phyloP scores from a whole-genome alignment of 148 eudicot genomes.

The Cornus controversa region DNA sequence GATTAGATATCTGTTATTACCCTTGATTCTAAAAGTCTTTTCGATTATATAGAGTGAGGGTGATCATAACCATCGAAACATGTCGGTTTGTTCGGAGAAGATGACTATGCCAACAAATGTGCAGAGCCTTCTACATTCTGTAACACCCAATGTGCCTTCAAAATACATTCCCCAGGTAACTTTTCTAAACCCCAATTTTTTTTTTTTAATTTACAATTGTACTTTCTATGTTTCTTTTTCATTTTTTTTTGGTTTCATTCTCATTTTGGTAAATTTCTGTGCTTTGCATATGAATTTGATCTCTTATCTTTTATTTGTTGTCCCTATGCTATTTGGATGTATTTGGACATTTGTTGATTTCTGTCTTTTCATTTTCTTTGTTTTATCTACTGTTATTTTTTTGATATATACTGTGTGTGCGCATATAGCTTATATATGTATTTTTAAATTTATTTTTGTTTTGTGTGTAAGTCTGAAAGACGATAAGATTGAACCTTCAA shows the following conservation, averaged over 20 bases:
- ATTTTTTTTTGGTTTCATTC: neutral
- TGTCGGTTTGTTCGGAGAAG: too few relatives aligned
- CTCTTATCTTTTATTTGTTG: neutral
- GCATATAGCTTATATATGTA: neutral
- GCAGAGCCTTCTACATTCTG: conserved; percentile 14
- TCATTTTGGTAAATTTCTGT: neutral
- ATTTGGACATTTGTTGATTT: neutral
- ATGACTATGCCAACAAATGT: conserved; percentile 10
- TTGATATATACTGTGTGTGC: neutral
- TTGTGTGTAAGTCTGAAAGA: neutral
- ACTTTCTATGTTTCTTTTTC: too few relatives aligned
- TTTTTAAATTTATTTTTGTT: neutral
- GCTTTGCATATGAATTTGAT: neutral
- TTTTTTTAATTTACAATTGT: neutral
- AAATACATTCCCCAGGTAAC: conserved; percentile 17
- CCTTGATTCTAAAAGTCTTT: neutral
- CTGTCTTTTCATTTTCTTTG: neutral
- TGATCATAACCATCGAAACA: too few relatives aligned
- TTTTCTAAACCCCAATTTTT: neutral
- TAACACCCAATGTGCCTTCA: conserved; percentile 20
- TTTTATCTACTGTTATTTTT: neutral
- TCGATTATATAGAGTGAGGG: neutral
- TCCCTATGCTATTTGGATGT: neutral
- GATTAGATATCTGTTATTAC: neutral
- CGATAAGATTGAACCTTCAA: neutral